phyloP scores from a whole-genome alignment of 371 early-diverging fungal genomes.

The Chytridium lagenaria region DNA sequence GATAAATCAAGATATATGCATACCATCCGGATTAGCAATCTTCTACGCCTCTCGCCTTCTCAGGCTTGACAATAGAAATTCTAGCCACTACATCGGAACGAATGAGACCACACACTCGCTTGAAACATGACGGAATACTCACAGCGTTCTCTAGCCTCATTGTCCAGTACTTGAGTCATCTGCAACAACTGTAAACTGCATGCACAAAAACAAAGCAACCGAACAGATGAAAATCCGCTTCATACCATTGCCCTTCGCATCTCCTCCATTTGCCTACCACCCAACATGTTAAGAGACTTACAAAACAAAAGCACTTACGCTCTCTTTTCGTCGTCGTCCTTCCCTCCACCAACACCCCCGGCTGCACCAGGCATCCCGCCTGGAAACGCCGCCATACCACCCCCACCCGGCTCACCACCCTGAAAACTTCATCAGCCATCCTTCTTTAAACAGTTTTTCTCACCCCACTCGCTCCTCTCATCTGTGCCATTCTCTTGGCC shows the following conservation, averaged over 20 bases:
- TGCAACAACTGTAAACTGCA: conserved; percentile 30
- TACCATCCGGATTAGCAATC: conserved; percentile 87
- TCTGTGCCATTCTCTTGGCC: conserved; percentile 76
- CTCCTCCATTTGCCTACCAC: conserved; percentile 76
- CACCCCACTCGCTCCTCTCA: conserved; percentile 49
- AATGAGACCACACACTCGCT: neutral
- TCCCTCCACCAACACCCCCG: conserved; percentile 57
- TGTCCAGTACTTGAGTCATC: conserved; percentile 84
- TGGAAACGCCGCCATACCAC: conserved; percentile 27
- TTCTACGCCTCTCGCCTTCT: conserved; percentile 88
- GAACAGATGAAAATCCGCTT: no score
- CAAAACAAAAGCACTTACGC: conserved; percentile 32
- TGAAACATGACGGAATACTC: conserved; percentile 38
- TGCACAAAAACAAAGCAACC: no score
- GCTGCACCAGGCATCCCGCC: conserved; percentile 52
- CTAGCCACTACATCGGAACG: conserved; percentile 76
- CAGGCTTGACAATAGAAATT: conserved; percentile 89
- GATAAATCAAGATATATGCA: neutral
- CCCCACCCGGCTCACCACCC: neutral
- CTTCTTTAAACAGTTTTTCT: neutral
- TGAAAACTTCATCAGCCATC: neutral
- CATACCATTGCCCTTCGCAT: conserved; percentile 78
- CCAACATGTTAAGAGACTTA: neutral
- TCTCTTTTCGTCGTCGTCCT: conserved; percentile 51
- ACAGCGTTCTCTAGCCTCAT: conserved; percentile 86